phyloP scores from a whole-genome alignment of 768 basidiomycete genomes.

The Termitomyces sp. region DNA sequence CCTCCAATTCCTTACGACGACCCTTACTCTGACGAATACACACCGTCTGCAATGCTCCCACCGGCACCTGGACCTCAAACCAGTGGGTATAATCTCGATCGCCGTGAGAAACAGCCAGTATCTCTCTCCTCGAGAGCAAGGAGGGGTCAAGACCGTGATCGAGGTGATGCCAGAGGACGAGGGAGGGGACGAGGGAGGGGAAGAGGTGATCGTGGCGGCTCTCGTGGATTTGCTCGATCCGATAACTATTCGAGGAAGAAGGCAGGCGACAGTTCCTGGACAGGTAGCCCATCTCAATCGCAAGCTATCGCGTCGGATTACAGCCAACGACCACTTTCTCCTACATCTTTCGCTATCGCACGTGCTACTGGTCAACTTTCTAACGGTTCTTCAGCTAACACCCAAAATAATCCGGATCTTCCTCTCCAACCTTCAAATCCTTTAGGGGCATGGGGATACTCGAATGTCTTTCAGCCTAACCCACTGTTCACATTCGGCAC shows the following conservation, averaged over 20 bases:
- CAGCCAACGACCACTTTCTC: slow-evolving; percentile 31
- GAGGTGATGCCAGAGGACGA: slow-evolving; percentile 37
- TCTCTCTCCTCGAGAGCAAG: neutral
- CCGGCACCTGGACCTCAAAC: neutral
- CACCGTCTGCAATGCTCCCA: neutral
- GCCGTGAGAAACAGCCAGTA: slow-evolving; percentile 1
- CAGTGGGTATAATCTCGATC: neutral
- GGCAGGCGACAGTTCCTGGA: slow-evolving; percentile 12
- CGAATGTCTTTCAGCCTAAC: slow-evolving; percentile 15
- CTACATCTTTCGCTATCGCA: slow-evolving; percentile 46
- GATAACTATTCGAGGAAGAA: slow-evolving; percentile 8
- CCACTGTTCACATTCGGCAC: slow-evolving; percentile 17
- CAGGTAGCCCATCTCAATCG: slow-evolving; percentile 16
- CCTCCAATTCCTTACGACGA: slow-evolving; percentile 76
- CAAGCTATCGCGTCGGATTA: slow-evolving; percentile 23
- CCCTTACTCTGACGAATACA: slow-evolving; percentile 58
- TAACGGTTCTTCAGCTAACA: slow-evolving; percentile 17
- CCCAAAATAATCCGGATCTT: slow-evolving; percentile 2
- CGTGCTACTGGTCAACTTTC: slow-evolving; percentile 40
- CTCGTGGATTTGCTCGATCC: slow-evolving; percentile 22
- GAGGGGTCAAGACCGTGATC: slow-evolving; percentile 31
- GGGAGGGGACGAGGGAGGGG: slow-evolving; percentile 30
- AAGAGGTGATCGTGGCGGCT: slow-evolving; percentile 26
- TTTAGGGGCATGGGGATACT: slow-evolving; percentile 12
- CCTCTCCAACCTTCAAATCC: neutral